These are phyloP conservation scores for Arctostaphylos glauca DNA, from an alignment of 148 eudicot genomes.

Conservation along the genomic window DNA sequence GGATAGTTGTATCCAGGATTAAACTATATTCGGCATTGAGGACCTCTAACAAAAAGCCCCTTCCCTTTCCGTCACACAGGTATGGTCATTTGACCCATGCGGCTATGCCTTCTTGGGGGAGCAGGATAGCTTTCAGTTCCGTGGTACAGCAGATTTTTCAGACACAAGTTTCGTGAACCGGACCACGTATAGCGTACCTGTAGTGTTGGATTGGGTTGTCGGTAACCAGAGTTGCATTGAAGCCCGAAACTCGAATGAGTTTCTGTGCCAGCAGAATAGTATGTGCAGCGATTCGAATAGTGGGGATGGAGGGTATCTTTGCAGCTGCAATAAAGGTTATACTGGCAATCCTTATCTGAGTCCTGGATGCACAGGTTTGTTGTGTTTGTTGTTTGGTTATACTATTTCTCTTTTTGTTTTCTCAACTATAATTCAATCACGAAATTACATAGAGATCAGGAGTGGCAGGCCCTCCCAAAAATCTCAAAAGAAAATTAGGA, in stretches of 20 bases:
- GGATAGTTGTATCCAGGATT: too few relatives aligned
- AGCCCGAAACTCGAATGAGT: constrained; percentile 5
- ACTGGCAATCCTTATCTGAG: constrained; percentile 27
- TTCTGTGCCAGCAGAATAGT: constrained; percentile 25
- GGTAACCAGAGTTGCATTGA: constrained; percentile 30
- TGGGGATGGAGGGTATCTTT: constrained; percentile 24
- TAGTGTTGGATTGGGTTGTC: constrained; percentile 40
- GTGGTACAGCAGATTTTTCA: constrained; percentile 16
- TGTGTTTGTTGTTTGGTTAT: not conserved
- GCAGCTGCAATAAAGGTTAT: constrained; percentile 24
- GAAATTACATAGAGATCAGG: too few relatives aligned
- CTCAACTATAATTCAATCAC: too few relatives aligned
- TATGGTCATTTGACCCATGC: constrained; percentile 21
- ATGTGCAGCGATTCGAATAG: constrained; percentile 14
- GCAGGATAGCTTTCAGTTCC: constrained; percentile 7
- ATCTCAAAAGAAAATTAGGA: too few relatives aligned
- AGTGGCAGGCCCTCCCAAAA: too few relatives aligned
- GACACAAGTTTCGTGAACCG: constrained; percentile 13
- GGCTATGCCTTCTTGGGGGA: constrained; percentile 25
- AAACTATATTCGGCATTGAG: too few relatives aligned
- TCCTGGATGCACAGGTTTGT: constrained; percentile 25
- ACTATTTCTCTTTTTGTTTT: not conserved
- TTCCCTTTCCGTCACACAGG: not conserved
- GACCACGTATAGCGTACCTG: constrained; percentile 19
- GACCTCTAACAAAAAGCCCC: too few relatives aligned